Base-by-base conservation (phyloP, 2,329 filamentous ascomycete species). In the Dactylellina drechsleri region DNA sequence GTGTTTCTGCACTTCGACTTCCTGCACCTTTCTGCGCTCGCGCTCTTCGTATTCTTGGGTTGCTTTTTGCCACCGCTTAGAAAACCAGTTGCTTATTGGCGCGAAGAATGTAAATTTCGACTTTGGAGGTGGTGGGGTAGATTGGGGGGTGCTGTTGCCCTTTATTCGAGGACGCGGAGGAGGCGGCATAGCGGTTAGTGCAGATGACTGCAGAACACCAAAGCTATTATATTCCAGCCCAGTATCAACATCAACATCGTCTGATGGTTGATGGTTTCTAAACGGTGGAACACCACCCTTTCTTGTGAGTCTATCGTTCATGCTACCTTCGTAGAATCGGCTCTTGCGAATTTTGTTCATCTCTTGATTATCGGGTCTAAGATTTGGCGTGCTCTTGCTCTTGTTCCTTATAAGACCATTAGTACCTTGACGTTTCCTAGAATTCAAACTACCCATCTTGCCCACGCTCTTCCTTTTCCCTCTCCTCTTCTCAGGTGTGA, bases 291-390 rank as follows among this genome's bases (percentile, higher is more conserved):
- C 71, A 2, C 71, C 71, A 4, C 71, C 71, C 47, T 47, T 60
- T 12, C 71, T 62, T 1, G 71, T 93, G 36, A 87, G 85, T 77
- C 91, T 89, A 82, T 96, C 92, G 80, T 90, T 92, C 91, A 97
- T 94, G 79, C 90, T 94, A 47, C 91, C 93, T 82, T 97, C 93
- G 43, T 87, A 82, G 77, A 90, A 90, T 65, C 83, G 90, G 79
- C 77, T 78, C 61, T 71, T 59, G 8, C 75, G 65, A 28, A 66
- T 65, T 12, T 62, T 47, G 13, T 57, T 67, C 23, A 67, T 13
- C 57, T 52, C 75, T 53, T 16, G 59, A 43, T 52, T 70, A 60
- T 68, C 66, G 15, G 52, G 47, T 53, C 68, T 72, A 41, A 81
- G 79, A 8, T 79, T 79, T 4, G 79, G 78, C 10, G 64, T 77